phyloP scores from a whole-genome alignment of 2,329 filamentous ascomycete species.

The Sclerotinia sclerotiorum region DNA sequence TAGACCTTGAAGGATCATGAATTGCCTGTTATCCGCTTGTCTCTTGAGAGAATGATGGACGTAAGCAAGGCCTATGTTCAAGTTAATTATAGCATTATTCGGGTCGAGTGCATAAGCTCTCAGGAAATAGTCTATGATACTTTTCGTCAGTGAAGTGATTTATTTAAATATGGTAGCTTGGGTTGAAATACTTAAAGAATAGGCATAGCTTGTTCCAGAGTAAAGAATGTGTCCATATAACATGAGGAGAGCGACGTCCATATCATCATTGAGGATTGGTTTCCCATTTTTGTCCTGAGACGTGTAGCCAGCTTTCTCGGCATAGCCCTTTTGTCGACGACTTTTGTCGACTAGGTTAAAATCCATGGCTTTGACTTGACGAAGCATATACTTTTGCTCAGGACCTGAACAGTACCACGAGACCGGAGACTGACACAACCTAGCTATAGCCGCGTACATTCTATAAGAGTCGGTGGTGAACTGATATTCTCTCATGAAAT shows the following conservation, averaged over 20 bases:
- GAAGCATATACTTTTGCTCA: constrained; percentile 85
- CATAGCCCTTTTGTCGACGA: constrained; percentile 46
- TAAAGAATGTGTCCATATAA: constrained; percentile 90
- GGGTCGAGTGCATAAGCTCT: constrained; percentile 73
- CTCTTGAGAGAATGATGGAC: constrained; percentile 87
- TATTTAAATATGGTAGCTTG: not conserved
- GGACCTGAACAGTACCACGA: constrained; percentile 78
- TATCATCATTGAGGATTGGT: constrained; percentile 37
- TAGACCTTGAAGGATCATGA: constrained; percentile 80
- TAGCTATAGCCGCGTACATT: constrained; percentile 76
- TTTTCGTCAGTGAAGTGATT: constrained; percentile 6
- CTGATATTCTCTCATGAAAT: constrained; percentile 79
- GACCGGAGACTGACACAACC: constrained; percentile 69
- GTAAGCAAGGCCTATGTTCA: constrained; percentile 81
- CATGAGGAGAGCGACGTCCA: constrained; percentile 81
- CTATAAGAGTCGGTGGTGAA: constrained; percentile 81
- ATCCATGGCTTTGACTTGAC: constrained; percentile 90
- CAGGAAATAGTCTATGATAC: constrained; percentile 73
- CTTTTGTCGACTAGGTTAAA: constrained; percentile 58
- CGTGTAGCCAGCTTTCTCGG: constrained; percentile 46
- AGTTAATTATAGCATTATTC: constrained; percentile 72
- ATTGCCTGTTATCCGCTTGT: constrained; percentile 86
- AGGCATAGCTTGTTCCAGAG: constrained; percentile 77
- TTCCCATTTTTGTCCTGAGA: constrained; percentile 41
- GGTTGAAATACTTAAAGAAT: constrained; percentile 65